Evolutionary conservation across 2,329 filamentous ascomycete species (phyloP).

Genomic region (Periconia digitata): DNA sequence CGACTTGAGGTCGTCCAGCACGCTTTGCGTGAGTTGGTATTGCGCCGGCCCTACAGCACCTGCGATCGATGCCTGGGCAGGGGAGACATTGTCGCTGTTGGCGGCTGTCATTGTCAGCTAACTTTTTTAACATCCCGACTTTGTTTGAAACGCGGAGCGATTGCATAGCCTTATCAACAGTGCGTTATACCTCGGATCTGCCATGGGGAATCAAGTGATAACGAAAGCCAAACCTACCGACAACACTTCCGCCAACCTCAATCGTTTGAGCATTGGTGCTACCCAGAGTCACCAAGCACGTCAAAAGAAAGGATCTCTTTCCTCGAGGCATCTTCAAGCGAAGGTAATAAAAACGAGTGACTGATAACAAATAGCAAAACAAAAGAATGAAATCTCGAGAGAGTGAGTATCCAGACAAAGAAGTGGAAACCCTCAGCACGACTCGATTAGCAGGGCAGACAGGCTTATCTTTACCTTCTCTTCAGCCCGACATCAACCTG

Average conservation of each 20-base stretch:
- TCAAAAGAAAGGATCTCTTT: not conserved
- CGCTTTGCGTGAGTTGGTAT: not conserved
- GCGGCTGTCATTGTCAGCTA: not conserved
- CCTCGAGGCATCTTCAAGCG: not conserved
- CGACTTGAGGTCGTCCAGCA: not conserved
- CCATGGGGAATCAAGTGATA: too few species aligned
- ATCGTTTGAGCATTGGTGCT: not conserved
- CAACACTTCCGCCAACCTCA: not conserved
- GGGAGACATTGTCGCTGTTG: not conserved
- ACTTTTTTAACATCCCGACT: too few species aligned
- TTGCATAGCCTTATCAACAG: too few species aligned
- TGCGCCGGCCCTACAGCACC: not conserved
- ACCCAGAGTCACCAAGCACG: not conserved
- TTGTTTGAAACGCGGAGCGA: too few species aligned
- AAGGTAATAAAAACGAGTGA: not conserved
- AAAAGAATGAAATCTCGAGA: not conserved
- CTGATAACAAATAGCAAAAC: not conserved
- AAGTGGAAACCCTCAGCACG: not conserved
- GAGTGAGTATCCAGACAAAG: not conserved
- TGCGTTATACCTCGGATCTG: too few species aligned
- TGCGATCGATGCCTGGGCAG: not conserved
- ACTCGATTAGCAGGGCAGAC: too few species aligned
- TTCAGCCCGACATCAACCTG: not conserved
- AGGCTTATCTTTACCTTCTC: not conserved
- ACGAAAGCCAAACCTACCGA: not conserved